Evolutionary conservation across 768 basidiomycete genomes (phyloP).

Genomic region (Rhodotorula kratochvilovae): DNA sequence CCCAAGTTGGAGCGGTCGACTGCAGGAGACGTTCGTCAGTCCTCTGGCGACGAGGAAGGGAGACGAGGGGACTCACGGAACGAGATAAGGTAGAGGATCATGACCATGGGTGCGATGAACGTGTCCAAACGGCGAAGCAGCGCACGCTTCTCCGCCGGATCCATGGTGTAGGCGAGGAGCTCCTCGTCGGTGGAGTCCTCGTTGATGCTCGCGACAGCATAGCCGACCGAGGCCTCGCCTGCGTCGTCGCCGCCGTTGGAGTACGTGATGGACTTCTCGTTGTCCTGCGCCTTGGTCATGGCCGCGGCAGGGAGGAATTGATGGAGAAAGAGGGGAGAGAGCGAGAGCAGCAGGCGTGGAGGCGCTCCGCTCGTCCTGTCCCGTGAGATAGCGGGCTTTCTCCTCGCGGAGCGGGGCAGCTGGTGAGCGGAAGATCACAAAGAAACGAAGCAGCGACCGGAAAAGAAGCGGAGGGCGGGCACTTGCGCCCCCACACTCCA

Average conservation of each 20-base stretch:
- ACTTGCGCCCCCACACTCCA: too few relatives aligned
- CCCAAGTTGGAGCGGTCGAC: neutral
- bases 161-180: constrained; percentile 8
- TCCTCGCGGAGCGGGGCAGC: too few relatives aligned
- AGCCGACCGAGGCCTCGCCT: neutral
- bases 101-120: constrained; percentile 23
- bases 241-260: neutral
- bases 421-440: too few relatives aligned
- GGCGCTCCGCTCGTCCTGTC: neutral
- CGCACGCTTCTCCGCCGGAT: constrained; percentile 8
- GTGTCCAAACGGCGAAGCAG: constrained; percentile 24
- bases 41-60: too few relatives aligned
- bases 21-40: neutral
- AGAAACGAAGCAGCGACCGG: too few relatives aligned
- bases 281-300: neutral
- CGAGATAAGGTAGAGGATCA: constrained; percentile 7
- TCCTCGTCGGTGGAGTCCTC: constrained; percentile 11
- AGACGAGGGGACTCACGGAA: neutral
- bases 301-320: neutral
- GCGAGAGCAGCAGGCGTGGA: too few relatives aligned
- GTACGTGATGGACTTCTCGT: neutral
- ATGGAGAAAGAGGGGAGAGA: neutral
- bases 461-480: too few relatives aligned
- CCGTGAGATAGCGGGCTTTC: neutral
- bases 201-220: neutral